These are phyloP conservation scores for Phytophthora citrophthora DNA, from an alignment of 352 stramenopile species.

Conservation along the genomic window DNA sequence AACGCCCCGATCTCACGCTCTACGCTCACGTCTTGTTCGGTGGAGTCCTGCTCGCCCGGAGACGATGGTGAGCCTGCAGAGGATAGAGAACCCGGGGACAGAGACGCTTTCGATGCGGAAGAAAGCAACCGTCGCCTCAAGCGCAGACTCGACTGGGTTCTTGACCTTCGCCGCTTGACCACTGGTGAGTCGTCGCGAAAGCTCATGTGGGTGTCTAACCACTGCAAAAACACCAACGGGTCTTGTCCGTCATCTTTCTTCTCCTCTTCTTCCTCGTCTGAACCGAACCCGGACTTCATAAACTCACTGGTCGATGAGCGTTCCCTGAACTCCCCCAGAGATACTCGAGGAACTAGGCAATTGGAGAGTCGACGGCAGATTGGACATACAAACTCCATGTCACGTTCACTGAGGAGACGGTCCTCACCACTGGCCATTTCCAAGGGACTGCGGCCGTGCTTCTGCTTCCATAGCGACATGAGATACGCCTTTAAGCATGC, in stretches of 20 bases:
- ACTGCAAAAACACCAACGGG: constrained; percentile 48
- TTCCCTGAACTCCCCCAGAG: constrained; percentile 19
- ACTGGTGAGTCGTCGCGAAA: constrained; percentile 50
- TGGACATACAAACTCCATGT: constrained; percentile 81
- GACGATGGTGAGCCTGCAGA: constrained; percentile 20
- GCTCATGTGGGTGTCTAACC: constrained; percentile 60
- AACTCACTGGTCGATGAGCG: constrained; percentile 18
- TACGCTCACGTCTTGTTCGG: constrained; percentile 38
- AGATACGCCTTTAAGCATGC: constrained; percentile 77
- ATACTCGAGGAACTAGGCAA: constrained; percentile 62
- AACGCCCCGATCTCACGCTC: constrained; percentile 61
- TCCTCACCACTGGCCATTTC: constrained; percentile 61
- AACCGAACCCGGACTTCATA: constrained; percentile 21
- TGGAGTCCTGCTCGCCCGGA: constrained; percentile 15
- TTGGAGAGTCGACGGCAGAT: constrained; percentile 82
- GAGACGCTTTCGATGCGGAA: constrained; percentile 37
- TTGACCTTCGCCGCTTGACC: constrained; percentile 47
- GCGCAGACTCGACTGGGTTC: constrained; percentile 47
- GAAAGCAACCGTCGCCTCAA: constrained; percentile 39
- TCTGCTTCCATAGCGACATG: constrained; percentile 70
- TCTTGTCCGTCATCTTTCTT: constrained; percentile 46
- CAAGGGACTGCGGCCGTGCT: constrained; percentile 46
- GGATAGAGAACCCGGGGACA: constrained; percentile 29
- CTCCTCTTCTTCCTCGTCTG: constrained; percentile 49
- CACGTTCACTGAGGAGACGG: constrained; percentile 66